phyloP scores from a whole-genome alignment of 2,329 filamentous ascomycete genomes.

The Botrytis hyacinthi region DNA sequence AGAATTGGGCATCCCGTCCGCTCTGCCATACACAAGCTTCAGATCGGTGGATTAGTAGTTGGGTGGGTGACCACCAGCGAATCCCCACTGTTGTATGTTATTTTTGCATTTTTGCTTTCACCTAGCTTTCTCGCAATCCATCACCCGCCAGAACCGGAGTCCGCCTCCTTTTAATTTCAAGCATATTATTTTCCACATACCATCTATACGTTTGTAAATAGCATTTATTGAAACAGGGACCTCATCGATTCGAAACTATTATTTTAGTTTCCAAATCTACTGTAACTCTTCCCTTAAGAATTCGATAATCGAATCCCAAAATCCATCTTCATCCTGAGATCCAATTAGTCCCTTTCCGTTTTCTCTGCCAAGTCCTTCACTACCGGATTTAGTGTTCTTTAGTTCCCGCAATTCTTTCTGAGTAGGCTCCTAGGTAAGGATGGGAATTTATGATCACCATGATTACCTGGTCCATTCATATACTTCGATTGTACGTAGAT shows the following conservation, averaged over 20 bases:
- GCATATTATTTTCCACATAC: neutral
- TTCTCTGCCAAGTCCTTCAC: neutral
- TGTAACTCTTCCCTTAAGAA: neutral
- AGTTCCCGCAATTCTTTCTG: neutral
- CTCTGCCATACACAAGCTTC: neutral
- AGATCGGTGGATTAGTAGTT: neutral
- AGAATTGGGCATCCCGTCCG: neutral
- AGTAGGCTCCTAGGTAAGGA: neutral
- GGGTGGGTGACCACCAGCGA: neutral
- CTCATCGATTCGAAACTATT: neutral
- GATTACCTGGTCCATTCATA: neutral
- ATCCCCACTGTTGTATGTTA: too few relatives aligned
- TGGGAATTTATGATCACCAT: neutral
- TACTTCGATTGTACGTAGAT: neutral
- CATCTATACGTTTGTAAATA: neutral
- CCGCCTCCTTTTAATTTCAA: neutral
- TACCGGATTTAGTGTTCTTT: neutral
- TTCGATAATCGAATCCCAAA: neutral
- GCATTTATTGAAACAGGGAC: neutral
- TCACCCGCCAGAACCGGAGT: neutral
- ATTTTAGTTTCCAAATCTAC: neutral
- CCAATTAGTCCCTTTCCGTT: neutral
- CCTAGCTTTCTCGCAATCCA: too few relatives aligned
- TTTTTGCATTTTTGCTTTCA: too few relatives aligned
- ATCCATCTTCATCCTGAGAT: neutral